Evolutionary conservation across 1,284 basidiomycete species (phyloP).

Genomic region (Papiliotrema terrestris): DNA sequence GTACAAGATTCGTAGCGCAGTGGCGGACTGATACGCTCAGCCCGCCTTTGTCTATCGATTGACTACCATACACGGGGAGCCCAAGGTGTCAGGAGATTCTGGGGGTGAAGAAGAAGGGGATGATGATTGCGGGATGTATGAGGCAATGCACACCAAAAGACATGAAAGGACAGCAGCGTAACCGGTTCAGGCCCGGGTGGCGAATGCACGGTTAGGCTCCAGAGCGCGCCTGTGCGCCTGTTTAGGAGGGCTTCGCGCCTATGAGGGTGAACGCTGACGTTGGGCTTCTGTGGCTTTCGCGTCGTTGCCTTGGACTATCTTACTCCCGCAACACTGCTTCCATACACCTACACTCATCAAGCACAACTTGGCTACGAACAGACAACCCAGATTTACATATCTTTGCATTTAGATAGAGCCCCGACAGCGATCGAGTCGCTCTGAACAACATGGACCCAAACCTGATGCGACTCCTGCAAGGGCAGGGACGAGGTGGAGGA

Average conservation of each 20-base stretch:
- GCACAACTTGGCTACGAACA: too few relatives aligned
- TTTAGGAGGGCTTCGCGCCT: background rate
- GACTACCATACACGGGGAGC: background rate
- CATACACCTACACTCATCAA: too few relatives aligned
- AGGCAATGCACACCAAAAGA: background rate
- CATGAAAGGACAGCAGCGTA: too few relatives aligned
- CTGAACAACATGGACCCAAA: slow-evolving; percentile 13
- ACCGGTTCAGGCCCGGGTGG: too few relatives aligned
- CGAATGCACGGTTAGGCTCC: too few relatives aligned
- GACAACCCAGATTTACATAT: too few relatives aligned
- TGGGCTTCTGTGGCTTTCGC: background rate
- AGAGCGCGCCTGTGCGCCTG: too few relatives aligned
- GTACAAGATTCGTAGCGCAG: too few relatives aligned
- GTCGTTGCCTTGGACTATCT: background rate
- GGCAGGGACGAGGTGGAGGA: slow-evolving; percentile 3
- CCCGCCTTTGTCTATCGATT: background rate
- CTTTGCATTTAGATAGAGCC: too few relatives aligned
- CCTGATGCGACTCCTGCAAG: slow-evolving; percentile 14
- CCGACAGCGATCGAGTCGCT: too few relatives aligned
- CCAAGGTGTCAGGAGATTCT: background rate
- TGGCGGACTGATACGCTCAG: background rate
- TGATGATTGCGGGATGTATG: too few relatives aligned
- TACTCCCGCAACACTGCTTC: too few relatives aligned
- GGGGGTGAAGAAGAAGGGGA: background rate
- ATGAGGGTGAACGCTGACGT: background rate